These are phyloP conservation scores for Monilinia vaccinii-corymbosi DNA, from an alignment of 2,329 filamentous ascomycete species.

Conservation along the genomic window DNA sequence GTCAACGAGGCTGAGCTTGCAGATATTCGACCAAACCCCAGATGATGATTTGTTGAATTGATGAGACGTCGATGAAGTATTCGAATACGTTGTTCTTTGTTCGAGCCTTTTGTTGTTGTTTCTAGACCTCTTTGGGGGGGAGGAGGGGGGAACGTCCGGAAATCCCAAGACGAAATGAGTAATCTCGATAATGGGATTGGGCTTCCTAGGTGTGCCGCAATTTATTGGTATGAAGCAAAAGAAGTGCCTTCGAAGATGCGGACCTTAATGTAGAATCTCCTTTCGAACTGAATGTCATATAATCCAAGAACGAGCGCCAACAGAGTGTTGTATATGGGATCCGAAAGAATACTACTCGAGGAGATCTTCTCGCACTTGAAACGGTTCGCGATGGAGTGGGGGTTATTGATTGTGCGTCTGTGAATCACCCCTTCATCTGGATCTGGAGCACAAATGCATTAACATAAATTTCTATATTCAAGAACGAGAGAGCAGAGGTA, in stretches of 20 bases:
- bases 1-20: constrained; percentile 6
- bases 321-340: background rate
- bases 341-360: background rate
- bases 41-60: constrained; percentile 1
- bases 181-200: constrained; percentile 7
- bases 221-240: background rate
- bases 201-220: background rate
- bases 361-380: background rate
- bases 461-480: background rate
- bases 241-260: background rate
- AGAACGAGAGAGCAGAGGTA: background rate
- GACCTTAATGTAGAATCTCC: background rate
- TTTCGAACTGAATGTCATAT: background rate
- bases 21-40: background rate
- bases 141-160: background rate
- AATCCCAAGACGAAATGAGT: constrained; percentile 7
- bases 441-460: constrained; percentile 1
- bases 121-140: background rate
- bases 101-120: background rate
- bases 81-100: constrained; percentile 1
- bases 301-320: constrained; percentile 4
- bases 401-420: background rate
- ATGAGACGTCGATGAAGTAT: background rate
- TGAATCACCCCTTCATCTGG: background rate
- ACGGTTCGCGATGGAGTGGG: background rate